Evolutionary conservation across 2,329 filamentous ascomycete genomes (phyloP).

Genomic region (Rhexocercosporidium sp.): DNA sequence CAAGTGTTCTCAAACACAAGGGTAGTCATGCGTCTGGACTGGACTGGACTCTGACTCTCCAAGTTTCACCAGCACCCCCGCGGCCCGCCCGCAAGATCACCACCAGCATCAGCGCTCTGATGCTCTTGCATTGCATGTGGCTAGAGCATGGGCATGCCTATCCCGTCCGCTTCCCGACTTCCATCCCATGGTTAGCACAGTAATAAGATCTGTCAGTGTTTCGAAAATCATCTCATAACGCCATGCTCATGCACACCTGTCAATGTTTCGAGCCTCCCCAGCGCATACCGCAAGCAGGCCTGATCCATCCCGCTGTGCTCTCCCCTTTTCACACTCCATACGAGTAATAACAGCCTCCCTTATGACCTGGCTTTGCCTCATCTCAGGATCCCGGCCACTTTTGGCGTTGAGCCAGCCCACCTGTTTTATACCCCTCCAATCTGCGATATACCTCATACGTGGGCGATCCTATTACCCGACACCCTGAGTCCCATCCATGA

Average conservation of each 20-base stretch:
- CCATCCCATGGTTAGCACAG: constrained; percentile 7
- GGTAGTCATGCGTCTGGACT: constrained; percentile 5
- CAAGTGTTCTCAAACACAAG: constrained; percentile 14
- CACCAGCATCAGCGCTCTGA: constrained; percentile 17
- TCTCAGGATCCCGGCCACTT: not conserved
- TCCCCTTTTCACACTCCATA: not conserved
- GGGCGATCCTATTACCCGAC: constrained; percentile 4
- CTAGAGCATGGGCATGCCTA: not conserved
- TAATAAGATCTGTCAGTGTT: constrained; percentile 21
- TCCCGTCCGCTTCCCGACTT: not conserved
- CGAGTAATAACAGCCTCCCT: constrained; percentile 1
- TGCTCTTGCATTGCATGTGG: constrained; percentile 16
- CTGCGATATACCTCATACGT: constrained; percentile 1
- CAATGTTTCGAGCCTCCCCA: constrained; percentile 15
- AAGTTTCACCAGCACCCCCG: constrained; percentile 25
- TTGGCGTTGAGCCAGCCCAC: not conserved
- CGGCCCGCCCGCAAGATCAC: constrained; percentile 18
- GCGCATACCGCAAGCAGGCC: not conserved
- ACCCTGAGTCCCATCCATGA: not conserved
- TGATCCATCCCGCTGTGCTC: constrained; percentile 2
- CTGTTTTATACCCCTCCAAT: constrained; percentile 12
- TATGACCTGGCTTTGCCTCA: not conserved
- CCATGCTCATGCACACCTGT: constrained; percentile 16
- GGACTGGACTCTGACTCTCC: constrained; percentile 9
- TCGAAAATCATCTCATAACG: constrained; percentile 29